These are phyloP conservation scores for Pseudogymnoascus sp. DNA, from an alignment of 2,329 filamentous ascomycete genomes.

Conservation along the genomic window DNA sequence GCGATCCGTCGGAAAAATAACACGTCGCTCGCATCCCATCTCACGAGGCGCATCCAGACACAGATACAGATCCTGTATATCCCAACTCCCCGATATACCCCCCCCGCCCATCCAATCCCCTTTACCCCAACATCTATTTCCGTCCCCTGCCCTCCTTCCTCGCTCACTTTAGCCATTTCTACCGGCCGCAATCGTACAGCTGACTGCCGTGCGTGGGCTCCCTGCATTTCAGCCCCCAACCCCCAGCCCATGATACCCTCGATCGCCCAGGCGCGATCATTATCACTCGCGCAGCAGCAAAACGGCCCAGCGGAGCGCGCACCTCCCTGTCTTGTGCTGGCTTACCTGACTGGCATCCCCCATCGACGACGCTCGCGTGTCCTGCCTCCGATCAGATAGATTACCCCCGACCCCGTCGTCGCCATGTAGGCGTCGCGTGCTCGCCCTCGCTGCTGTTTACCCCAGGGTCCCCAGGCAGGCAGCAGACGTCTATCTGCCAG, in stretches of 20 bases:
- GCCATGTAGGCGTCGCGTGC: neutral
- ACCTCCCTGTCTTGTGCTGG: neutral
- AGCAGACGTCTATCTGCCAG: neutral
- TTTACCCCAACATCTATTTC: neutral
- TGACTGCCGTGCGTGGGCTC: neutral
- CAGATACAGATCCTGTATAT: neutral
- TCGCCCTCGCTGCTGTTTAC: neutral
- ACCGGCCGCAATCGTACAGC: neutral
- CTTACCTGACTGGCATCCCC: neutral
- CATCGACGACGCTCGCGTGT: neutral
- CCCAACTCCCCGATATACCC: neutral
- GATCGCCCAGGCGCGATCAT: neutral
- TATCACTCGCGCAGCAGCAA: neutral
- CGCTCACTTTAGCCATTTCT: neutral
- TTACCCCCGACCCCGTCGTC: neutral
- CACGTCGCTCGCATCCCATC: neutral
- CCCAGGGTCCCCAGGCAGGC: neutral
- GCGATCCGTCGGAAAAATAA: neutral
- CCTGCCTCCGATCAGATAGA: neutral
- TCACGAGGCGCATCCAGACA: neutral
- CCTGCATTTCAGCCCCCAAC: slow-evolving; percentile 3
- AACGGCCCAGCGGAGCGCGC: neutral
- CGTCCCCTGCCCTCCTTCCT: neutral
- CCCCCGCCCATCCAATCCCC: neutral
- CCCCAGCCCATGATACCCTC: neutral